phyloP scores from a whole-genome alignment of 176 grass and related monocot genomes.

The Hsuehochloa calcarea region DNA sequence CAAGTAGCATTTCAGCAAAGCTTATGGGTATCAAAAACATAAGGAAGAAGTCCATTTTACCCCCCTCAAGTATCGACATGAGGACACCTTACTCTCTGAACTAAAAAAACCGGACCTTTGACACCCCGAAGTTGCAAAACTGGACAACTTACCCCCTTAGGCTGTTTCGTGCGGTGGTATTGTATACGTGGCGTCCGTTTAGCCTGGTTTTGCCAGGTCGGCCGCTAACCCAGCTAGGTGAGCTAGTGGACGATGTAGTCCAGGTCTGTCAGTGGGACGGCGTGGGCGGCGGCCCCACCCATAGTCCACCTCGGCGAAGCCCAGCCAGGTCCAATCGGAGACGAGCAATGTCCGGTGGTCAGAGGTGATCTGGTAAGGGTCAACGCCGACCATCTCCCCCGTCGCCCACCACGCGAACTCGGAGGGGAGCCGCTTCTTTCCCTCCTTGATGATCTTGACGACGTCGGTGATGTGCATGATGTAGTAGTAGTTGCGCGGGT shows the following conservation, averaged over 20 bases:
- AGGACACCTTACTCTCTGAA: too few relatives aligned
- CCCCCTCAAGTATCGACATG: too few relatives aligned
- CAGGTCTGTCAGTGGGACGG: constrained; percentile 79
- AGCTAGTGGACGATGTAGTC: constrained; percentile 97
- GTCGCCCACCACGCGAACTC: constrained; percentile 70
- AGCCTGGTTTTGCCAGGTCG: too few relatives aligned
- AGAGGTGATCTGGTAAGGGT: constrained; percentile 91
- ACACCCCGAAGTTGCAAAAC: too few relatives aligned
- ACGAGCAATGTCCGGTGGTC: constrained; percentile 75
- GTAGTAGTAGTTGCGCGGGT: constrained; percentile 85
- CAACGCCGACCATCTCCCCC: constrained; percentile 33
- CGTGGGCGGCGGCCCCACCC: constrained; percentile 83
- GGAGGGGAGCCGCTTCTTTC: constrained; percentile 64
- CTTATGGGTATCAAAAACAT: not conserved
- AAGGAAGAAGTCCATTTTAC: too few relatives aligned
- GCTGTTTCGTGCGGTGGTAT: too few relatives aligned
- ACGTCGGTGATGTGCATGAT: constrained; percentile 81
- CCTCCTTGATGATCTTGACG: constrained; percentile 71
- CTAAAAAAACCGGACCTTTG: too few relatives aligned
- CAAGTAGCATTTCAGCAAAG: not conserved
- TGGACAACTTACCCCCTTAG: too few relatives aligned
- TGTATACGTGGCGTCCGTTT: too few relatives aligned
- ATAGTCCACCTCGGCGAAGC: constrained; percentile 93
- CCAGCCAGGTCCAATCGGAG: constrained; percentile 89
- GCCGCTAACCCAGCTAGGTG: too few relatives aligned